Percentiles rank a stretch among this genome's conserved stretches.
Conservation (phyloP, 306 rosid species). For the Gastrolobium villosum region DNA sequence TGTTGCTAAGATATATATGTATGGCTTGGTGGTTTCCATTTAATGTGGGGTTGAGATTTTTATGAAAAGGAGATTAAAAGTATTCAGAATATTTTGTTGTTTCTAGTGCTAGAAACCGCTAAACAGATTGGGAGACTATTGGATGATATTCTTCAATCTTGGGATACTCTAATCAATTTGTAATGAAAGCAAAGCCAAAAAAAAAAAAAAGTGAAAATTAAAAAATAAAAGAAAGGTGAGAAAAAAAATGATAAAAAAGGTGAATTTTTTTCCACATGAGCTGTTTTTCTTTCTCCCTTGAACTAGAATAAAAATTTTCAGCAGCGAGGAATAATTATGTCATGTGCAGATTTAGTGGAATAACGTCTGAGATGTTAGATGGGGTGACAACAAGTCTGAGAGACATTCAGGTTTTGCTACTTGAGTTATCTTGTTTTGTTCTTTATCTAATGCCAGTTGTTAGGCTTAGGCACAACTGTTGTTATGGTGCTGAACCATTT, state of each 20-base stretch:
- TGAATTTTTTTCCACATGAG: background rate
- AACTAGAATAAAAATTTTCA: slow-evolving; percentile 19
- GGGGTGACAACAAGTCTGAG: slow-evolving; percentile 83
- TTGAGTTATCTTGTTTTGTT: slow-evolving; percentile 39
- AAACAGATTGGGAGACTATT: background rate
- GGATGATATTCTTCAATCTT: slow-evolving; percentile 19
- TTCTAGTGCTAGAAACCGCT: slow-evolving; percentile 15
- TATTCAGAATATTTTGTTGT: background rate
- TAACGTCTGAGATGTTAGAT: slow-evolving; percentile 86
- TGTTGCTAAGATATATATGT: background rate
- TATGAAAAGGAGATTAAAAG: background rate
- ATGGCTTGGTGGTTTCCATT: background rate
- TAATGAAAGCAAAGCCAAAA: slow-evolving; percentile 1
- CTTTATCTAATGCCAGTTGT: slow-evolving; percentile 40
- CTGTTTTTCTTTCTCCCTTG: background rate
- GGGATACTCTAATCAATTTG: slow-evolving; percentile 4
- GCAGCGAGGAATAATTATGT: slow-evolving; percentile 11
- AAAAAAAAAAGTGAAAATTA: background rate
- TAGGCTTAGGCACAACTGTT: slow-evolving; percentile 15
- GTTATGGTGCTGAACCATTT: slow-evolving; percentile 38
- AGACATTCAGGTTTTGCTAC: slow-evolving; percentile 84
- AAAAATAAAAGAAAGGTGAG: background rate
- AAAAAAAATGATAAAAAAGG: background rate
- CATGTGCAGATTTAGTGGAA: slow-evolving; percentile 90
- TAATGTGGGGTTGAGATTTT: background rate